Evolutionary conservation across 2,329 filamentous ascomycete species (phyloP).

Genomic region (Penicillium sp.): DNA sequence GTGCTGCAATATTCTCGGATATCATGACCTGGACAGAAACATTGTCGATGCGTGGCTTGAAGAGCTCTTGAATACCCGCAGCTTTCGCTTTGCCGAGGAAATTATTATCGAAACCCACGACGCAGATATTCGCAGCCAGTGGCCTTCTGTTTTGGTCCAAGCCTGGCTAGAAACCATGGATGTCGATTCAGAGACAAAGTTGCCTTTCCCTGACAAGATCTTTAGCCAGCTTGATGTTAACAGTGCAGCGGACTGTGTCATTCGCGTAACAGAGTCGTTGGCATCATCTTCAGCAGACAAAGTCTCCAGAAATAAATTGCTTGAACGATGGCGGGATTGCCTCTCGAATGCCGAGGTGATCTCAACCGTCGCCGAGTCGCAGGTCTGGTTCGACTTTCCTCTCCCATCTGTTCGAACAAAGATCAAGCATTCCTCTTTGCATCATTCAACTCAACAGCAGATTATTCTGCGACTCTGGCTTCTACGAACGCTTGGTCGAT

Average conservation of each 20-base stretch:
- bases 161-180: slow-evolving; percentile 24
- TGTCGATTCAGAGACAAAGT: slow-evolving; percentile 4
- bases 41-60: slow-evolving; percentile 35
- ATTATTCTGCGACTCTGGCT: slow-evolving; percentile 37
- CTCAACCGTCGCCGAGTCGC: slow-evolving; percentile 23
- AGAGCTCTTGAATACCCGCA: slow-evolving; percentile 23
- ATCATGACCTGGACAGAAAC: slow-evolving; percentile 33
- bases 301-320: slow-evolving; percentile 14
- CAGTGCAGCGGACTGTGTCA: slow-evolving; percentile 28
- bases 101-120: slow-evolving; percentile 33
- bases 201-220: slow-evolving; percentile 19
- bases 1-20: slow-evolving; percentile 35
- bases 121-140: slow-evolving; percentile 14
- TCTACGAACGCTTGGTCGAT: slow-evolving; percentile 28
- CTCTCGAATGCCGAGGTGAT: slow-evolving; percentile 24
- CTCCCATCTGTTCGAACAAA: slow-evolving; percentile 9
- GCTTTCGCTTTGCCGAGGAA: slow-evolving; percentile 28
- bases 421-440: not conserved
- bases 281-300: slow-evolving; percentile 21
- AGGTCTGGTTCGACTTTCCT: slow-evolving; percentile 28
- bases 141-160: slow-evolving; percentile 30
- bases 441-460: slow-evolving; percentile 22
- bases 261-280: slow-evolving; percentile 36
- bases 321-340: slow-evolving; percentile 35
- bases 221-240: slow-evolving; percentile 28